These are phyloP conservation scores for Cadophora sp. DNA, from an alignment of 2,329 filamentous ascomycete genomes.

Conservation along the genomic window DNA sequence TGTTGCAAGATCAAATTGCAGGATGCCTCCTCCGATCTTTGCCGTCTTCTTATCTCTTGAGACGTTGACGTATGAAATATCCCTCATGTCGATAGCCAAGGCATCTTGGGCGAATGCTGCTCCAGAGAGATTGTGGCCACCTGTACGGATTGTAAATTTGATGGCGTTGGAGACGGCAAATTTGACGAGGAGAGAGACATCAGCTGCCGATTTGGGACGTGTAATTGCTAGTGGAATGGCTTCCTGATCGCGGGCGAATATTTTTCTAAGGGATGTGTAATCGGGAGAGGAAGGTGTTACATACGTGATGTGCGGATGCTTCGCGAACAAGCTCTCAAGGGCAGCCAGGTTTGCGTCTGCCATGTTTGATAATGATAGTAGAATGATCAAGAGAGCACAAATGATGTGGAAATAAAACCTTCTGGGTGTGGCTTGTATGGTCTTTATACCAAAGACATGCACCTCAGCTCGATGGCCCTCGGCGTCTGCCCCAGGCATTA, in stretches of 20 bases:
- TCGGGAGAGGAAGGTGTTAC: slow-evolving; percentile 25
- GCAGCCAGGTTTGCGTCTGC: slow-evolving; percentile 9
- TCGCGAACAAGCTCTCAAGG: slow-evolving; percentile 24
- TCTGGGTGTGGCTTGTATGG: no score
- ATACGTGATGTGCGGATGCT: slow-evolving; percentile 24
- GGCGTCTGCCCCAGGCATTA: background rate
- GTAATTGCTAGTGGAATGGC: slow-evolving; percentile 35
- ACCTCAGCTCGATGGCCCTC: background rate
- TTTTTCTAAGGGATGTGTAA: slow-evolving; percentile 22
- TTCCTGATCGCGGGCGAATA: slow-evolving; percentile 26
- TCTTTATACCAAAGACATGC: background rate
- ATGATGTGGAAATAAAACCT: no score
- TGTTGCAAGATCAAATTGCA: slow-evolving; percentile 41
- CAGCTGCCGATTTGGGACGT: slow-evolving; percentile 38
- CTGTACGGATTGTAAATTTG: slow-evolving; percentile 40
- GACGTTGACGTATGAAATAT: slow-evolving; percentile 44
- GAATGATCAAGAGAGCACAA: background rate
- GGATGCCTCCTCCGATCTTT: slow-evolving; percentile 47
- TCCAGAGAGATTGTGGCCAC: slow-evolving; percentile 48
- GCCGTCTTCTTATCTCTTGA: slow-evolving; percentile 42
- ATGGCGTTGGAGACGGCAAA: slow-evolving; percentile 31
- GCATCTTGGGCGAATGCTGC: slow-evolving; percentile 43
- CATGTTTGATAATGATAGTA: background rate
- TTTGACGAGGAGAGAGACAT: slow-evolving; percentile 38
- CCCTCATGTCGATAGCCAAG: slow-evolving; percentile 48